These are phyloP conservation scores for Leccinum broughii DNA, from an alignment of 768 basidiomycete genomes.

Conservation along the genomic window DNA sequence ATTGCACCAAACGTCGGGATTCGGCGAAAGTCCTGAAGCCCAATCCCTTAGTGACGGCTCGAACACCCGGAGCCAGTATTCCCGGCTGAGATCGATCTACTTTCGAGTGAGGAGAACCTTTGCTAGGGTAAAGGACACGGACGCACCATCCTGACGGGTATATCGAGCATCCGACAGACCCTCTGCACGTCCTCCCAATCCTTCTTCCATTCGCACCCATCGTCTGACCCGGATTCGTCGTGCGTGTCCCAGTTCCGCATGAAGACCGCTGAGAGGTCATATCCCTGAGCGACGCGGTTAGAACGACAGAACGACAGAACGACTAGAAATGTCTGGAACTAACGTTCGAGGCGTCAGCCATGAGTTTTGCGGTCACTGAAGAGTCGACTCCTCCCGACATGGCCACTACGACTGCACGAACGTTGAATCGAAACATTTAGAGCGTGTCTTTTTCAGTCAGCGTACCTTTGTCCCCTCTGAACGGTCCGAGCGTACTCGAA, in stretches of 20 bases:
- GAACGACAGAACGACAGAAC: not conserved
- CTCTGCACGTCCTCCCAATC: constrained; percentile 90
- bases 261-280: constrained; percentile 83
- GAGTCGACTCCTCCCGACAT: constrained; percentile 98
- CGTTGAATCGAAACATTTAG: not conserved
- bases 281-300: constrained; percentile 49
- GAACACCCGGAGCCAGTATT: constrained; percentile 93
- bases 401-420: constrained; percentile 70
- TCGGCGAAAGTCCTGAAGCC: constrained; percentile 81
- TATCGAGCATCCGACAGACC: constrained; percentile 71
- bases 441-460: not conserved
- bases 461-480: constrained; percentile 32
- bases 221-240: constrained; percentile 75
- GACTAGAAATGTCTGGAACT: constrained; percentile 7
- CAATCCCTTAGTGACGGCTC: constrained; percentile 79
- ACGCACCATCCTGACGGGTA: constrained; percentile 71
- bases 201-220: constrained; percentile 94
- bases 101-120: constrained; percentile 6
- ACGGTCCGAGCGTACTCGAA: constrained; percentile 18
- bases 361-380: constrained; percentile 78
- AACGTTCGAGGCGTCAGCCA: constrained; percentile 58
- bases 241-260: constrained; percentile 97
- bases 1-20: constrained; percentile 94
- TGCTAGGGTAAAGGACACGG: not conserved
- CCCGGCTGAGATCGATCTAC: constrained; percentile 82